Evolutionary conservation across 2,329 filamentous ascomycete species (phyloP).

Genomic region (Sarocladium strictum): DNA sequence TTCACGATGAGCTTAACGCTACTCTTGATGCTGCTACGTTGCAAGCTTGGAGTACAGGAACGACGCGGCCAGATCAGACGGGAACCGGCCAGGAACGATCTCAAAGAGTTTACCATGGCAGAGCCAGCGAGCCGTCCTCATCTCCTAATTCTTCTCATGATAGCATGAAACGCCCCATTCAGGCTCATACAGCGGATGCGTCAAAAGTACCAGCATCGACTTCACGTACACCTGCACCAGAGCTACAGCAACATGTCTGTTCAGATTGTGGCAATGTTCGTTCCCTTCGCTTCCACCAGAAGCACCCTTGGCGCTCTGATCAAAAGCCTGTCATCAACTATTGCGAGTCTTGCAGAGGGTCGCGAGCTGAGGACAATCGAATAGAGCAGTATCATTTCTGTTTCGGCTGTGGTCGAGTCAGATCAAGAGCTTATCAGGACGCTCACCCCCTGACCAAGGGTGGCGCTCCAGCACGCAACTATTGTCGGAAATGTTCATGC

Average conservation of each 20-base stretch:
- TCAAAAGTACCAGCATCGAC: not conserved
- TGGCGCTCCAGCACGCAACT: conserved; percentile 24
- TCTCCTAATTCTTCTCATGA: too few species aligned
- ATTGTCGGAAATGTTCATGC: conserved; percentile 22
- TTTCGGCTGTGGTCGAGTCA: conserved; percentile 23
- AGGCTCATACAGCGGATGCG: not conserved
- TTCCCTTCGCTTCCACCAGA: conserved; percentile 27
- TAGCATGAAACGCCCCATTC: too few species aligned
- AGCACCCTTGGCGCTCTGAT: conserved; percentile 21
- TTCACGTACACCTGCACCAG: not conserved
- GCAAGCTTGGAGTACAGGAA: not conserved
- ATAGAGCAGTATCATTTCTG: conserved; percentile 32
- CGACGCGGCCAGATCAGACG: too few species aligned
- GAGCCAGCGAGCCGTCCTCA: too few species aligned
- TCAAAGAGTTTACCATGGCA: too few species aligned
- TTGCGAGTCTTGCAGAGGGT: conserved; percentile 27
- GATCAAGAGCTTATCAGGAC: conserved; percentile 20
- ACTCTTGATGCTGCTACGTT: conserved; percentile 21
- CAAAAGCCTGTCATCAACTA: conserved; percentile 25
- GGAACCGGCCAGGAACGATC: too few species aligned
- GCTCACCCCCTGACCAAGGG: conserved; percentile 17
- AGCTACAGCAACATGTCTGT: conserved; percentile 26
- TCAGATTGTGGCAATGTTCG: conserved; percentile 29
- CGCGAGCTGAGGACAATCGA: conserved; percentile 17
- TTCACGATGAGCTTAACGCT: conserved; percentile 24